Percentiles rank a stretch among this genome's conserved stretches.
Evolutionary conservation across 2,329 filamentous ascomycete species (phyloP).

Genomic region (Nakataea oryzae): DNA sequence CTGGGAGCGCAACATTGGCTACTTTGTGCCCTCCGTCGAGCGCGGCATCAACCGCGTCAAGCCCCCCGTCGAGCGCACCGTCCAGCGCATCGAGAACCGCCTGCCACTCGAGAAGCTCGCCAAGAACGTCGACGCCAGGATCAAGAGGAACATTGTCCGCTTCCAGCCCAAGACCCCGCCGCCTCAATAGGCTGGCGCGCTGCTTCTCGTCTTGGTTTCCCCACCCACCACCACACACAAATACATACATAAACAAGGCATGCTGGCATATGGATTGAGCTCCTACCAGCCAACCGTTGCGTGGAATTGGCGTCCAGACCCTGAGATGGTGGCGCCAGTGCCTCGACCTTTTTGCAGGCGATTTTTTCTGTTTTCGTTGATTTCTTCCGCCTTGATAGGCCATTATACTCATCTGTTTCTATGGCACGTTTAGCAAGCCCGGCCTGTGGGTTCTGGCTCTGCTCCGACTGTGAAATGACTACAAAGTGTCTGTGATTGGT

Average conservation of each 20-base stretch:
- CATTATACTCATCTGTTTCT: background rate
- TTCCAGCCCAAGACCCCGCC: conserved; percentile 6
- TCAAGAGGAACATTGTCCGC: conserved; percentile 33
- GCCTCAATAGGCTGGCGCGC: background rate
- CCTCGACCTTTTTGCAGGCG: background rate
- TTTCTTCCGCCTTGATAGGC: background rate
- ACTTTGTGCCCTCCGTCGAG: conserved; percentile 37
- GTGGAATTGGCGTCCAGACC: conserved; percentile 3
- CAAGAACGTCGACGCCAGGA: conserved; percentile 34
- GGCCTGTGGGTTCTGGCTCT: background rate
- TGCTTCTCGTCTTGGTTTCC: background rate
- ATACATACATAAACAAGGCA: background rate
- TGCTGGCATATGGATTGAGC: background rate
- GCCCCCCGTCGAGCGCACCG: conserved; percentile 32
- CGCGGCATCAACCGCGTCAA: conserved; percentile 36
- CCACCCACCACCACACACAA: background rate
- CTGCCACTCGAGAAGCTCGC: conserved; percentile 41
- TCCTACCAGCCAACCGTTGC: background rate
- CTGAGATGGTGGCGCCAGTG: conserved; percentile 4
- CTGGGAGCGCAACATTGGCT: conserved; percentile 48
- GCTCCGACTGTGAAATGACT: background rate
- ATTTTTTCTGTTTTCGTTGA: background rate
- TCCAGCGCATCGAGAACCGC: conserved; percentile 33
- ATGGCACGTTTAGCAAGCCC: background rate
- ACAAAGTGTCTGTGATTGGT: background rate